Evolutionary conservation across 139 green algal species (phyloP).

Genomic region (Chlorella sp.): DNA sequence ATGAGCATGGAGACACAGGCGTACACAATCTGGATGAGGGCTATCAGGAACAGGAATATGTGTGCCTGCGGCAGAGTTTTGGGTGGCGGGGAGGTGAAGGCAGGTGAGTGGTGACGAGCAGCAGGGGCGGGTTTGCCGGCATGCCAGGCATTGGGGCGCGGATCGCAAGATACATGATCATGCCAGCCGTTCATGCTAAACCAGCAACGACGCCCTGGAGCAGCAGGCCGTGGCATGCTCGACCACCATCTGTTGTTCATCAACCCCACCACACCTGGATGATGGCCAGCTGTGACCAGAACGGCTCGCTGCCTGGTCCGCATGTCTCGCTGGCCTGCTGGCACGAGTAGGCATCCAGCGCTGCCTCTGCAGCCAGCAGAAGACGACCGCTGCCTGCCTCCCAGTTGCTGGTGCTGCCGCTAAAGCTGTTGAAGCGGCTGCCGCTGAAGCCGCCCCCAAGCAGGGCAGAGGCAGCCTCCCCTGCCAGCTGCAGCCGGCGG

Average conservation of each 20-base stretch:
- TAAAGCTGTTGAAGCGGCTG: neutral
- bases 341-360: neutral
- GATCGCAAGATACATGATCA: no score
- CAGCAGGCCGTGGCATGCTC: neutral
- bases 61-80: slow-evolving; percentile 34
- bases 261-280: slow-evolving; percentile 17
- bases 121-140: no score
- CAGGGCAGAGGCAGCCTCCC: neutral
- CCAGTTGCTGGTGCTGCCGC: neutral
- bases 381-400: neutral
- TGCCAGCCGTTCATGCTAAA: no score
- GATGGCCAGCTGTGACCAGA: slow-evolving; percentile 22
- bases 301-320: slow-evolving; percentile 38
- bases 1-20: slow-evolving; percentile 41
- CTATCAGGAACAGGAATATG: slow-evolving; percentile 51
- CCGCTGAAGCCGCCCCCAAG: neutral
- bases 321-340: slow-evolving; percentile 25
- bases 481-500: neutral
- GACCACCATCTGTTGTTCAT: no score
- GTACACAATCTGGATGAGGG: slow-evolving; percentile 44
- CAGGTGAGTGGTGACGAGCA: no score
- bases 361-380: neutral
- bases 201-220: slow-evolving; percentile 12
- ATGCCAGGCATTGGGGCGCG: no score
- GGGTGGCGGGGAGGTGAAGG: no score